Evolutionary conservation across 2,329 filamentous ascomycete species (phyloP), one percentile per base, ranked within the genome.

Genomic region (Calonectria honghensis): DNA sequence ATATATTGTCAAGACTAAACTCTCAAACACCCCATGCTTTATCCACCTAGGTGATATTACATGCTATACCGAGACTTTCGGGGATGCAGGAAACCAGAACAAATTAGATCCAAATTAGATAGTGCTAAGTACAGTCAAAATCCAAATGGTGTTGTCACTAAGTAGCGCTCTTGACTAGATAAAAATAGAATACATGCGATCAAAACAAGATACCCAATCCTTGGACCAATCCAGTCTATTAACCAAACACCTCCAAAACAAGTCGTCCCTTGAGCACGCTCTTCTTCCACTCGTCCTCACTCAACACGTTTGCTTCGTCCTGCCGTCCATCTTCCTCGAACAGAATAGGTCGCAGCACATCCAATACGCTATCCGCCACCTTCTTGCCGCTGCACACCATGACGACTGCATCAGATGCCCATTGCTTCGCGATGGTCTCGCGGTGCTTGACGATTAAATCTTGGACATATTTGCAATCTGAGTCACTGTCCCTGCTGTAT

Each of bases 341-440:
- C 0, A 63, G 57, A 18, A 63, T 63, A 27, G 57, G 57, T 1
- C 57, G 57, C 37, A 63, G 27, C 5, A 63, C 57, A 27, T 63
- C 57, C 35, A 63, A 29, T 4, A 63, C 37, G 4, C 57, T 63
- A 13, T 63, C 16, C 6, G 57, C 39, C 10, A 63, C 57, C 35
- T 63, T 63, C 24, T 63, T 63, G 24, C 57, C 57, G 9, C 57
- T 63, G 24, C 57, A 63, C 11, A 63, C 41, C 57, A 63, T 63
- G 24, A 63, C n/a, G 7, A 63, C 37, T 1, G 57, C 57, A 41
- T 27, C 37, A 11, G 57, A 63, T 18, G 14, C 24, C 57, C 57
- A 63, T 24, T 63, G 57, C 16, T 63, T 41, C 35, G 57, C 57
- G 2, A 63, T 63, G 1, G 14, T 29, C n/a, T 29, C 57, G 6